These are phyloP conservation scores for Ilyonectria mors-panacis DNA, from an alignment of 2,329 filamentous ascomycete species.

Conservation along the genomic window DNA sequence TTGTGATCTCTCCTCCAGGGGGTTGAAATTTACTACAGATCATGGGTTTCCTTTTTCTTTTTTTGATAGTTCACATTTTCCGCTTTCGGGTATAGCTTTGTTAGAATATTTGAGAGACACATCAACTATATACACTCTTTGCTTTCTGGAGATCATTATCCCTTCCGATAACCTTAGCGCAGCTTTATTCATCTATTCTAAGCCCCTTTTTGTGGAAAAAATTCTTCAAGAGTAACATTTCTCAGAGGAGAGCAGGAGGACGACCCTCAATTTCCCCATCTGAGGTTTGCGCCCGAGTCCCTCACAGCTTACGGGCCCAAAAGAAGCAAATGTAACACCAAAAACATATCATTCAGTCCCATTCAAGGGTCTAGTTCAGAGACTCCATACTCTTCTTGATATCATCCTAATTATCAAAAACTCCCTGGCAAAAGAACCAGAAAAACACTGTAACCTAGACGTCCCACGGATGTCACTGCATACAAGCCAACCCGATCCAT, in stretches of 20 bases:
- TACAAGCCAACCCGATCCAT: conserved; percentile 17
- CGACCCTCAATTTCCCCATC: conserved; percentile 4
- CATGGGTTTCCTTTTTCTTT: conserved; percentile 5
- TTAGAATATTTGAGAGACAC: neutral
- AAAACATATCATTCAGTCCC: conserved; percentile 8
- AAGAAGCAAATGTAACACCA: conserved; percentile 11
- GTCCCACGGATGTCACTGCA: conserved; percentile 13
- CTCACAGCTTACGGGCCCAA: conserved; percentile 5
- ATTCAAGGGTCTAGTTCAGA: conserved; percentile 10
- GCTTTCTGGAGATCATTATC: neutral
- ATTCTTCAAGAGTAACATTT: neutral
- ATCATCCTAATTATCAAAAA: conserved; percentile 24
- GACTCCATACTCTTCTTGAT: conserved; percentile 10
- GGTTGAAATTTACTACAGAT: conserved; percentile 1
- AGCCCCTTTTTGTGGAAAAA: neutral
- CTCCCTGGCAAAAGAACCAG: conserved; percentile 13
- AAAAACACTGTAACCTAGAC: conserved; percentile 18
- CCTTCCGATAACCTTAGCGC: neutral
- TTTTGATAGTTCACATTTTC: conserved; percentile 4
- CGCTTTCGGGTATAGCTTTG: conserved; percentile 4
- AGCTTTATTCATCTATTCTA: neutral
- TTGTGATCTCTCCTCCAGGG: neutral
- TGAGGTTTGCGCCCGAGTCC: conserved; percentile 1
- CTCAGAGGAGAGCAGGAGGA: conserved; percentile 6
- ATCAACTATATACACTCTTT: neutral